A percentile compares a stretch with the other conserved stretches of the same genome.
Conservation (phyloP, 73 alveolate genomes). For the Paramecium tetraurelia region DNA sequence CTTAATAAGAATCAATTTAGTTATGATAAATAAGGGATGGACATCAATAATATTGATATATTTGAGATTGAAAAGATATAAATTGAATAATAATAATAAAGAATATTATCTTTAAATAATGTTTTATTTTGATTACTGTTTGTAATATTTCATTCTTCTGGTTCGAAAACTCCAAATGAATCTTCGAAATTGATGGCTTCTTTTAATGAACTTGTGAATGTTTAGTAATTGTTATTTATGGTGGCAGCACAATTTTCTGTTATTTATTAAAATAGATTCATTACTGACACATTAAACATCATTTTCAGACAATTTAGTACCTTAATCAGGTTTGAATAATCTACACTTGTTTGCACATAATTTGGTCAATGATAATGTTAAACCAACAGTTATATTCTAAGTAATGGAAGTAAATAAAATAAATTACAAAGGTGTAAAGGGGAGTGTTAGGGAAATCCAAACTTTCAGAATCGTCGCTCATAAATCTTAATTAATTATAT, state of each 20-base stretch:
- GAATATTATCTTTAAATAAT: background rate
- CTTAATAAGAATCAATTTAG: background rate
- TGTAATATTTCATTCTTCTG: background rate
- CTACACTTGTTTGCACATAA: constrained; percentile 26
- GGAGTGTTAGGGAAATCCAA: background rate
- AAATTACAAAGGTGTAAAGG: background rate
- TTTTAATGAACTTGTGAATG: background rate
- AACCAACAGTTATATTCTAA: constrained; percentile 6
- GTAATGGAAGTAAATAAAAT: background rate
- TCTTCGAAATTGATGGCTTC: constrained; percentile 15
- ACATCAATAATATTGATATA: background rate
- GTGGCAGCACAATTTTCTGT: constrained; percentile 1
- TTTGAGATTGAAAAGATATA: background rate
- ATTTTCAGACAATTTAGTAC: background rate
- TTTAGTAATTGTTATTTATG: background rate
- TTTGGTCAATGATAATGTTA: background rate
- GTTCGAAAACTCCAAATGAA: background rate
- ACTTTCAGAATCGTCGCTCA: constrained; percentile 24
- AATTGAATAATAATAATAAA: background rate
- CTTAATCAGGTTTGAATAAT: constrained; percentile 3
- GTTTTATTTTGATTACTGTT: background rate
- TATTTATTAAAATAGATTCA: background rate
- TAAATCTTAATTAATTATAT: constrained; percentile 8
- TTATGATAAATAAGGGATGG: background rate
- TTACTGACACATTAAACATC: constrained; percentile 15